Base-by-base conservation (phyloP, 768 basidiomycete genomes). In the Chalciporus sphaerocephalus region DNA sequence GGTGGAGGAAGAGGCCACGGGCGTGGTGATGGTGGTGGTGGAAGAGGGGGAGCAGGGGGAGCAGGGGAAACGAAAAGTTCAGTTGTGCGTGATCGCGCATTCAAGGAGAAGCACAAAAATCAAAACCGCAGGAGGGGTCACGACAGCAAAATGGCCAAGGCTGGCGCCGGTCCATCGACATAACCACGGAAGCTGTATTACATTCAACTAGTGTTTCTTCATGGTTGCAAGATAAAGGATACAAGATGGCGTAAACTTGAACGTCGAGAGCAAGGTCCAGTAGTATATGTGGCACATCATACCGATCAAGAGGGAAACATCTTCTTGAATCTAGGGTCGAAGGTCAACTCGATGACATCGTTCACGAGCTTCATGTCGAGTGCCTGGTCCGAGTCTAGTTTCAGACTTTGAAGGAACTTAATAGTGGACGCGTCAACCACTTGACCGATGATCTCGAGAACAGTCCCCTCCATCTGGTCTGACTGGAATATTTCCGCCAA, bases 101-200 rank as follows among this genome's bases (percentile, higher is more conserved):
- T 76, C 71, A 90, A 87, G 59, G 85, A 86, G 53, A 87, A 80
- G 62, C 79, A 85, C 55, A 90, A 85, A 65, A 92, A 92, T 56
- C 83, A 81, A 57, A 75, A 83, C 49, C 74, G 92, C 24, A 92
- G 87, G 64, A 70, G 87, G 42, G 93, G 90, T 0, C 87, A 90
- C 57, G 93, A 93, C 64, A 87, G 83, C 67, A 96, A 96, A 71
- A 83, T 94, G 87, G 75, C 79, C 9, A 76, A 72, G 47, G 79
- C 71, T 45, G 87, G 80, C 10, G 73, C 52, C 11, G 75, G 71
- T 15, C 68, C 69, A 32, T 55, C 66, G 9, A 34, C 33, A 17
- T 64, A 37, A 30, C 24, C 13, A 32, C 7, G 15, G 2, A 32
- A 15, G 5, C 9, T 15, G 30, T 32, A 32, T 32, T 32, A 32